These are phyloP conservation scores for Botrytis byssoidea DNA, from an alignment of 2,329 filamentous ascomycete species.

Conservation along the genomic window DNA sequence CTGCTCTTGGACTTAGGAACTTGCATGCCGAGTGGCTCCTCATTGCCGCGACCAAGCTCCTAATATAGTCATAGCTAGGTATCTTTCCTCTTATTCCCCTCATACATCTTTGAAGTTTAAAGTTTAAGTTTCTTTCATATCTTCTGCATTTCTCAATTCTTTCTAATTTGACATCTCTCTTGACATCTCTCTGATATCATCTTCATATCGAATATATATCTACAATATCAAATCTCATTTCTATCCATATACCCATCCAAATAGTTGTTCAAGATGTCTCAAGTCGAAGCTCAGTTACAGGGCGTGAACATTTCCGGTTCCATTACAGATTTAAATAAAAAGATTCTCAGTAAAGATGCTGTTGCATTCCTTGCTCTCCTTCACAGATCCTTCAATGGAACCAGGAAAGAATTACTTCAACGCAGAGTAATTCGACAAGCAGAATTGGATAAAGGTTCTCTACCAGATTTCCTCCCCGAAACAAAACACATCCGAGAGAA, in stretches of 20 bases:
- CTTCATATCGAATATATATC: neutral
- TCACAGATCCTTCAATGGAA: conserved; percentile 90
- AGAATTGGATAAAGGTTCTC: conserved; percentile 83
- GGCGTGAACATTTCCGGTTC: conserved; percentile 83
- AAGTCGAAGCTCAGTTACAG: conserved; percentile 74
- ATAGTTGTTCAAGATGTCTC: conserved; percentile 52
- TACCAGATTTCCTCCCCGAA: conserved; percentile 94
- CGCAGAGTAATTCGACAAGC: conserved; percentile 82
- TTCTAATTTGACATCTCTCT: neutral
- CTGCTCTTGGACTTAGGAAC: conserved; percentile 1
- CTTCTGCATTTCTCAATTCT: neutral
- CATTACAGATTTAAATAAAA: conserved; percentile 74
- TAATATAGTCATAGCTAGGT: conserved; percentile 6
- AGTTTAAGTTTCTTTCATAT: neutral
- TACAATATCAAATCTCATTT: neutral
- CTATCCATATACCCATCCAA: conserved; percentile 1
- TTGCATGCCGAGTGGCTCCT: conserved; percentile 13
- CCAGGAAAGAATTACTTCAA: conserved; percentile 84
- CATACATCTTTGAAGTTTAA: neutral
- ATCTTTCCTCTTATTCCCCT: neutral
- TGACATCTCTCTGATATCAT: neutral
- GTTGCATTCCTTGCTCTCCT: conserved; percentile 90
- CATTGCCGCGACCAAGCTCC: conserved; percentile 16
- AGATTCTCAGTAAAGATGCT: conserved; percentile 89
- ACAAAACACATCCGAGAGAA: conserved; percentile 94